phyloP scores from a whole-genome alignment of 768 basidiomycete genomes.

The Boletus rufocinnamomeus region DNA sequence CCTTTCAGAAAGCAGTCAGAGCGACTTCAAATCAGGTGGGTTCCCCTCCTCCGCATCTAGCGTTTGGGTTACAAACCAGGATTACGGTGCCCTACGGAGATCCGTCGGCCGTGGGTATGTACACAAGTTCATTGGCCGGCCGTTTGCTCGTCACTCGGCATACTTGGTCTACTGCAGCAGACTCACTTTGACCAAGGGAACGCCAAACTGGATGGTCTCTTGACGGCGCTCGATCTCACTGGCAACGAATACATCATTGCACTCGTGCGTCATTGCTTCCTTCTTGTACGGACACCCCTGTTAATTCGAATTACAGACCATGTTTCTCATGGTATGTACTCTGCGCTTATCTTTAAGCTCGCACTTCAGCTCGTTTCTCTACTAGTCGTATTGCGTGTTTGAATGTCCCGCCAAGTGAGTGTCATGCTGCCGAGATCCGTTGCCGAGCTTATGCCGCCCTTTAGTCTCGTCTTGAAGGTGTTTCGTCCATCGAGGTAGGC shows the following conservation, averaged over 20 bases:
- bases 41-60: too few species aligned
- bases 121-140: too few species aligned
- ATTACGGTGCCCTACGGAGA: too few species aligned
- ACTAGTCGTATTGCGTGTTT: conserved; percentile 39
- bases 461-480: conserved; percentile 50
- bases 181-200: conserved; percentile 44
- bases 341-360: background rate
- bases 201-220: conserved; percentile 65
- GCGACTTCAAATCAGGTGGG: too few species aligned
- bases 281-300: background rate
- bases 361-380: background rate
- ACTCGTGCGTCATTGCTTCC: conserved; percentile 42
- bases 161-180: background rate
- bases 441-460: background rate
- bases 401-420: conserved; percentile 70
- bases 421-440: too few species aligned
- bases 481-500: conserved; percentile 62
- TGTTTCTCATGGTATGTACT: conserved; percentile 64
- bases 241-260: conserved; percentile 68
- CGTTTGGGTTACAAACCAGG: too few species aligned
- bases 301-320: conserved; percentile 51
- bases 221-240: conserved; percentile 54
- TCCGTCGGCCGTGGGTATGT: too few species aligned
- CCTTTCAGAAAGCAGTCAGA: too few species aligned
- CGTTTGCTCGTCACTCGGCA: background rate